Conservation (phyloP, 345 rosid genomes). For the Salix dunnii region DNA sequence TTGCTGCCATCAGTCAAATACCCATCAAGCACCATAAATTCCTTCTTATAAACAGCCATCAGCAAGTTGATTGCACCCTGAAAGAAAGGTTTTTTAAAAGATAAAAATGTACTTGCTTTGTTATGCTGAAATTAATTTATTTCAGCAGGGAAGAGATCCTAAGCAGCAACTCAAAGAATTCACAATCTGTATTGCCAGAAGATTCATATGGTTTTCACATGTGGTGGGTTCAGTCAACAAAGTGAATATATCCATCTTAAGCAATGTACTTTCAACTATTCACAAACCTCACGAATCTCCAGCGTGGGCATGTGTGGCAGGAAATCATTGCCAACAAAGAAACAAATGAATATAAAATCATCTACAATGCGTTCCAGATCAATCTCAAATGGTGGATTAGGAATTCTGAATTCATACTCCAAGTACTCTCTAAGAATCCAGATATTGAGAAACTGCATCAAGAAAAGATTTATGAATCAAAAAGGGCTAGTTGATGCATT, state of each 20-base stretch:
- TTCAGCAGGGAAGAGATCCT: background rate
- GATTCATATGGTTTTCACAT: background rate
- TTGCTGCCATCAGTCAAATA: constrained; percentile 77
- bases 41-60: constrained; percentile 81
- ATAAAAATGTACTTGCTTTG: background rate
- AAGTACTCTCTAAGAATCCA: constrained; percentile 95
- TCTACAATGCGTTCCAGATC: constrained; percentile 75
- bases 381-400: constrained; percentile 45
- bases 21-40: constrained; percentile 52
- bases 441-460: constrained; percentile 74
- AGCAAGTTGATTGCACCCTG: constrained; percentile 95
- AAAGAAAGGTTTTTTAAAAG: constrained; percentile 3
- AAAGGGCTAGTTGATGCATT: background rate
- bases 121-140: background rate
- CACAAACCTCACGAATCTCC: constrained; percentile 94
- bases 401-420: constrained; percentile 70
- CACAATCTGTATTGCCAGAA: background rate
- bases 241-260: background rate
- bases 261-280: background rate
- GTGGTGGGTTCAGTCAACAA: background rate
- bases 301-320: constrained; percentile 97
- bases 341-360: constrained; percentile 94
- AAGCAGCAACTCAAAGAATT: background rate
- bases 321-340: constrained; percentile 97
- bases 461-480: background rate